Percentiles rank a stretch among this genome's conserved stretches.
Evolutionary conservation across 208 protist genomes (phyloP).

Genomic region (Angomonas desouzai): DNA sequence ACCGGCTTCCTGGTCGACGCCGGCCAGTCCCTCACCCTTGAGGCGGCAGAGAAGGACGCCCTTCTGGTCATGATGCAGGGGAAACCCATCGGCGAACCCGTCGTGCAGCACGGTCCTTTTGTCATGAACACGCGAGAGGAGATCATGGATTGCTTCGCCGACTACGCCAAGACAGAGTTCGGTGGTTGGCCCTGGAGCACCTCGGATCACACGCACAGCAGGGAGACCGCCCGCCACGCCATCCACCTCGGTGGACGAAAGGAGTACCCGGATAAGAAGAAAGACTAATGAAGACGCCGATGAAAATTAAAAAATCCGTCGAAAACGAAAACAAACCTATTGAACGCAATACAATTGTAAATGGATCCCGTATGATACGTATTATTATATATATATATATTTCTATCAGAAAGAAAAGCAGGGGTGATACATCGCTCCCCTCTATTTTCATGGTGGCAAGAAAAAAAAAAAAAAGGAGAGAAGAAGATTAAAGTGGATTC

Average conservation of each 20-base stretch:
- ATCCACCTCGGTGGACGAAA: slow-evolving; percentile 26
- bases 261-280: slow-evolving; percentile 24
- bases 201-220: slow-evolving; percentile 38
- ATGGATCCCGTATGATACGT: too few relatives aligned
- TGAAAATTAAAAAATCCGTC: slow-evolving; percentile 8
- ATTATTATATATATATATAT: too few relatives aligned
- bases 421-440: too few relatives aligned
- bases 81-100: slow-evolving; percentile 76
- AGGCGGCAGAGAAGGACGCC: slow-evolving; percentile 24
- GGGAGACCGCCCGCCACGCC: slow-evolving; percentile 35
- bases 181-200: slow-evolving; percentile 58
- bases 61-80: slow-evolving; percentile 59
- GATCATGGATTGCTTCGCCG: slow-evolving; percentile 79
- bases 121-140: slow-evolving; percentile 93
- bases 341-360: background rate
- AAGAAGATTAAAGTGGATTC: background rate
- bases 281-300: background rate
- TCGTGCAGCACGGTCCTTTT: slow-evolving; percentile 91
- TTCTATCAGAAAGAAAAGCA: too few relatives aligned
- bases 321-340: slow-evolving; percentile 1
- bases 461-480: slow-evolving; percentile 3
- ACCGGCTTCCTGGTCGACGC: slow-evolving; percentile 24
- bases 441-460: background rate
- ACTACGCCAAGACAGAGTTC: slow-evolving; percentile 62
- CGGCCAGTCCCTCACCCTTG: slow-evolving; percentile 21